phyloP scores from a whole-genome alignment of 2,329 filamentous ascomycete species.

The Exophiala viscosa region DNA sequence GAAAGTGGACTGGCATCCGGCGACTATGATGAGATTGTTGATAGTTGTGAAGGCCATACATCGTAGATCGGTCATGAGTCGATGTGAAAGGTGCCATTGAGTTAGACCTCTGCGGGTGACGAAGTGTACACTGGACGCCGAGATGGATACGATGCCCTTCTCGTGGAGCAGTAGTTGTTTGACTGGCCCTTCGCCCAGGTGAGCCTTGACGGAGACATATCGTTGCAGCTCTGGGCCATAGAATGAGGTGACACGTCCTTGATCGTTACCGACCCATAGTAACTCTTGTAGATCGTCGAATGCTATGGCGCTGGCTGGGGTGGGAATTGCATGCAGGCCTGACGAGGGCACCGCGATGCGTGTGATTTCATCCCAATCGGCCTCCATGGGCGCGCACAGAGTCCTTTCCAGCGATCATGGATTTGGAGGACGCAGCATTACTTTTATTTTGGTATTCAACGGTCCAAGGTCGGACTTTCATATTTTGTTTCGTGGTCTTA shows the following conservation, averaged over 20 bases:
- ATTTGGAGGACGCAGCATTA: constrained; percentile 18
- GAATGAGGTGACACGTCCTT: constrained; percentile 86
- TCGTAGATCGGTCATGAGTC: constrained; percentile 76
- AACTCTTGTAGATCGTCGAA: constrained; percentile 90
- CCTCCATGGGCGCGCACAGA: constrained; percentile 38
- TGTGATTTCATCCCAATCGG: constrained; percentile 63
- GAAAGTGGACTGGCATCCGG: constrained; percentile 82
- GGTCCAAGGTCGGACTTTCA: not conserved
- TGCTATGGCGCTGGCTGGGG: constrained; percentile 72
- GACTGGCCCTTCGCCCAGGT: constrained; percentile 72
- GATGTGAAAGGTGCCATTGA: constrained; percentile 81
- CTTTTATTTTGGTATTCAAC: not conserved
- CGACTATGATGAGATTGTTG: constrained; percentile 78
- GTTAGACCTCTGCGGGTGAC: constrained; percentile 75
- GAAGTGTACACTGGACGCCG: constrained; percentile 81
- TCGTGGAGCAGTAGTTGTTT: constrained; percentile 89
- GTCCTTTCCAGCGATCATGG: constrained; percentile 3
- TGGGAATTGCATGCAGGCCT: constrained; percentile 65
- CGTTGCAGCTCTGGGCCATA: constrained; percentile 77
- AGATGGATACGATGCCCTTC: constrained; percentile 81
- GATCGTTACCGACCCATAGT: constrained; percentile 88
- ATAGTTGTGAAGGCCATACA: constrained; percentile 96
- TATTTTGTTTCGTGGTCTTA: not conserved
- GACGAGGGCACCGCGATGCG: constrained; percentile 78
- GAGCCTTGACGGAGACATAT: constrained; percentile 87